Evolutionary conservation across 2,329 filamentous ascomycete species (phyloP), one percentile per base, ranked within the genome.

Genomic region (Proliferodiscus dingleyae): DNA sequence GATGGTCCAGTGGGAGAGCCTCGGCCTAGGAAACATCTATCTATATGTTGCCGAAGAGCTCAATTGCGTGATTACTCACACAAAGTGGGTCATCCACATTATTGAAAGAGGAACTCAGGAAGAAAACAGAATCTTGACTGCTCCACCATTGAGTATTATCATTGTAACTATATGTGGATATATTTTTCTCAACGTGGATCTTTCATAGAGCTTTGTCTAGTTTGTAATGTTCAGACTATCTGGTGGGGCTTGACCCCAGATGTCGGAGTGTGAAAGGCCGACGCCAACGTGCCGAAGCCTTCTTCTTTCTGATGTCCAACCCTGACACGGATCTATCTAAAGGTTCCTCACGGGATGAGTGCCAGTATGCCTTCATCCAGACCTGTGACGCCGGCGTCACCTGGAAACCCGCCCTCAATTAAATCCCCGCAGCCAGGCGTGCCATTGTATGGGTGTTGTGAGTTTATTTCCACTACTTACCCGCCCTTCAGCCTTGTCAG

Each of bases 381-480:
- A 36, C 57, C 63, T 36, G 48, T 54, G 24, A 63, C 60, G 22
- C 60, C 62, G 34, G 60, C 55, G 26, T 61, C 62, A 7, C 57
- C 60, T 30, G 43, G 37, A 18, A 53, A 62, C 32, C 40, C 51
- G 19, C 41, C 52, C 56, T 79, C 77, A 65, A 69, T 83, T 63
- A 83, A 82, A 60, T 70, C 72, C 8, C 75, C 79, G 3, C 68
- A 72, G 10, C 72, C 77, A 11, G 80, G 80, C 15, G 72, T 71
- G 43, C 80, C 81, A 36, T 67, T 81, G 57, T 84, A 77, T 57
- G 80, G 80, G 48, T 84, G 80, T 65, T 78, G 80, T 83, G 69
- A 60, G 78, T 24, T 52, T 19, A 26, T 41, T 45, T 38, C 32
- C 21, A 23, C 45, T 26, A 42, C 37, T 41, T 36, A 33, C 30